Evolutionary conservation across 169 alveolate species (phyloP).

Genomic region (Fabrea salina): DNA sequence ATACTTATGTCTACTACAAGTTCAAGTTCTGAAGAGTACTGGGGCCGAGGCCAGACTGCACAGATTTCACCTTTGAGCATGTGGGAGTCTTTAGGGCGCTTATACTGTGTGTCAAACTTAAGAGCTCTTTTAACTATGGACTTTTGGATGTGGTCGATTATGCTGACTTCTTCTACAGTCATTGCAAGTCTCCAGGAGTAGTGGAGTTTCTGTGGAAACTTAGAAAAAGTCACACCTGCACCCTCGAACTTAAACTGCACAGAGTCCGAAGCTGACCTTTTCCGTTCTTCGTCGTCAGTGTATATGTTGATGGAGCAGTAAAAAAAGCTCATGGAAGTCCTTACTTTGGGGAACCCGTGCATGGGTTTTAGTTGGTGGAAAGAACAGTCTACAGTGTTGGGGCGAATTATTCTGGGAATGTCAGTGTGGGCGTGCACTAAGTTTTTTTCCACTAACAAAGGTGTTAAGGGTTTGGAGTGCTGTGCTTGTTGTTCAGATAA

Average conservation of each 20-base stretch:
- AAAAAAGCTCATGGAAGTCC: neutral
- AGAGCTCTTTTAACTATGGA: neutral
- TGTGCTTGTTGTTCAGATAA: too few relatives aligned
- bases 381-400: too few relatives aligned
- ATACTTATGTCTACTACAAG: neutral
- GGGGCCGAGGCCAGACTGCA: slow-evolving; percentile 30
- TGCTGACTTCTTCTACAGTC: slow-evolving; percentile 3
- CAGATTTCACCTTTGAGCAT: neutral
- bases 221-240: neutral
- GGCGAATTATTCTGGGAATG: too few relatives aligned
- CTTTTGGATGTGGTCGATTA: neutral
- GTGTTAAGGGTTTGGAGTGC: too few relatives aligned
- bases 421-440: too few relatives aligned
- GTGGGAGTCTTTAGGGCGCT: neutral
- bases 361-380: neutral
- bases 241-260: neutral
- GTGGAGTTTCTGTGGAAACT: slow-evolving; percentile 13
- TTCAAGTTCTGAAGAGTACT: neutral
- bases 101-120: neutral
- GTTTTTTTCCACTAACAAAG: too few relatives aligned
- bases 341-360: slow-evolving; percentile 17
- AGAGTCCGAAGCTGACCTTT: neutral
- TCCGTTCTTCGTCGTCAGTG: neutral
- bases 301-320: neutral
- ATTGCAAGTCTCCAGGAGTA: slow-evolving; percentile 25